A percentile compares a stretch with the other conserved stretches of the same genome.
phyloP scores from a whole-genome alignment of 352 stramenopile species.

The Globisporangium viniferum region DNA sequence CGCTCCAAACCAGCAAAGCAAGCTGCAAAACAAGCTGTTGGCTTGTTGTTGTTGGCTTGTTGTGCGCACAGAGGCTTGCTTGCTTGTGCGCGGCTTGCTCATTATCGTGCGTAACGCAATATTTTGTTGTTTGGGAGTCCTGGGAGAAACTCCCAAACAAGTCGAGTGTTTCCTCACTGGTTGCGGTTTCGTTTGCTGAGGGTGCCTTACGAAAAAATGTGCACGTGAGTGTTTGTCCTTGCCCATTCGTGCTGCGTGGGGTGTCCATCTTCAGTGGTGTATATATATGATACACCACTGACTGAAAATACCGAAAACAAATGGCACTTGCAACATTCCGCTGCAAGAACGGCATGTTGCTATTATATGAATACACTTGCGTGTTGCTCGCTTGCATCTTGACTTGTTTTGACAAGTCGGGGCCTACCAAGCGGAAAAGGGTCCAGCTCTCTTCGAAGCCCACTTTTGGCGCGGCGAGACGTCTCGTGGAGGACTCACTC shows the following conservation, averaged over 20 bases:
- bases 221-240: conserved; percentile 3
- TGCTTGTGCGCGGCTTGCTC: conserved; percentile 4
- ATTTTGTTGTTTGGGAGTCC: not conserved
- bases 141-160: not conserved
- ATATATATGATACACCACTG: not conserved
- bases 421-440: not conserved
- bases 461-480: not conserved
- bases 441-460: conserved; percentile 1
- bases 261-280: not conserved
- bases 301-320: not conserved
- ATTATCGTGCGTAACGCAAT: conserved; percentile 3
- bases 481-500: not conserved
- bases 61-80: not conserved
- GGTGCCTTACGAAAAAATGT: not conserved
- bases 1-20: not conserved
- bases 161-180: not conserved
- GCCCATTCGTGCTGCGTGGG: not conserved
- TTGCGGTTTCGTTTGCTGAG: not conserved
- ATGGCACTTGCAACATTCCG: not conserved
- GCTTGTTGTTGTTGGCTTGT: not conserved
- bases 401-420: not conserved
- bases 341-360: not conserved
- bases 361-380: not conserved
- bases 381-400: not conserved
- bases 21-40: not conserved